Percentiles rank a stretch among this genome's conserved stretches.
Conservation (phyloP, 2,329 filamentous ascomycete genomes). For the Hirsutella thompsonii region DNA sequence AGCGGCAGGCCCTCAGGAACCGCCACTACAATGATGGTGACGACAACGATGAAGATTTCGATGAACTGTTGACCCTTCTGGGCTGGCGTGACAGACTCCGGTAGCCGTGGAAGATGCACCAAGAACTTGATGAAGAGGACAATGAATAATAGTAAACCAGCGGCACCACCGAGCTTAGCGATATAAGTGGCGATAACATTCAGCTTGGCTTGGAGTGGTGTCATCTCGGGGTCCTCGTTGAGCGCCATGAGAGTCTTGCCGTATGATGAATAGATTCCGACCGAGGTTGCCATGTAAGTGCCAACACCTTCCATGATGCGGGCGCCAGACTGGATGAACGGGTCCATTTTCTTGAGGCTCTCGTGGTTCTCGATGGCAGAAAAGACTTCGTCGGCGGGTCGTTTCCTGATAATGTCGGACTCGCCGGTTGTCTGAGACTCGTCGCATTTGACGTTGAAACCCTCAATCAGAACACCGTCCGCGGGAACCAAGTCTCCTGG, state of each 20-base stretch:
- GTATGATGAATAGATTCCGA: conserved; percentile 61
- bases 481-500: conserved; percentile 64
- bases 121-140: conserved; percentile 80
- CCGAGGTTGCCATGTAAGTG: conserved; percentile 61
- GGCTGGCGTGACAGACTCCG: conserved; percentile 40
- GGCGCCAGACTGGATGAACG: conserved; percentile 74
- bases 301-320: conserved; percentile 68
- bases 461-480: conserved; percentile 60
- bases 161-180: conserved; percentile 63
- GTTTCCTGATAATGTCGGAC: conserved; percentile 63
- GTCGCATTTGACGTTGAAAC: conserved; percentile 64
- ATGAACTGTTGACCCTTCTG: conserved; percentile 69
- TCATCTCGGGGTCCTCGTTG: conserved; percentile 62
- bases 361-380: conserved; percentile 55
- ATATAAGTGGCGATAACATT: conserved; percentile 67
- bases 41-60: conserved; percentile 64
- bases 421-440: conserved; percentile 71
- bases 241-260: conserved; percentile 64
- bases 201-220: conserved; percentile 64
- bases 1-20: conserved; percentile 67
- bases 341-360: conserved; percentile 59
- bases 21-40: conserved; percentile 69
- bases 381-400: conserved; percentile 53
- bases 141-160: conserved; percentile 68
- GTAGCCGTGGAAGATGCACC: conserved; percentile 44